Evolutionary conservation across 2,329 filamentous ascomycete genomes (phyloP), one percentile per base, ranked within the genome.

Genomic region (Aspergillus brunneoviolaceus): DNA sequence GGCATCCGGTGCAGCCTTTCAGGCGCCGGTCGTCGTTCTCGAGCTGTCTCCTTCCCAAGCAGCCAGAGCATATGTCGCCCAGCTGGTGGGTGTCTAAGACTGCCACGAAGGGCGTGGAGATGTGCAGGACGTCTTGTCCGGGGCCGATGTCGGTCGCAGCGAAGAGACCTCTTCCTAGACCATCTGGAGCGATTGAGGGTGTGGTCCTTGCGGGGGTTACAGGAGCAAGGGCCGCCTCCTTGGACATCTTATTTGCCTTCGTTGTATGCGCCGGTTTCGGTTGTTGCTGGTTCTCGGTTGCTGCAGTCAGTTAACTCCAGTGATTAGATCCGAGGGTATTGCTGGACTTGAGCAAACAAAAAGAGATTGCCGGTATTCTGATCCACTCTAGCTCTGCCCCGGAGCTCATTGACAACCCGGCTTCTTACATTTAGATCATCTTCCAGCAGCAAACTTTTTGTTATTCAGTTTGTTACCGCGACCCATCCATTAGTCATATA

Each of bases 1-100:
- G 81, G 67, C 86, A 89, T 7, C 83, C 83, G 3, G 81, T 80
- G 68, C 86, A 89, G 25, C 77, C 78, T 59, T 81, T 82, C n/a
- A 87, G 74, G 9, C n/a, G 2, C 9, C 35, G 35, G 16, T 54
- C 61, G 49, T 65, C 63, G 16, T 60, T 60, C 33, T 69, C 65
- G 35, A 70, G 54, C 19, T 71, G 66, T 47, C 61, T 65, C 49
- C 77, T 80, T 5, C 76, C 73, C 66, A 83, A 84, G 70, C 86
- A 89, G 61, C 82, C 82, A 39, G 83, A 80, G 69, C 86, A 89
- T 14, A 81, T 83, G 63, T 84, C 81, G 4, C 72, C 69, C 5
- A 87, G 68, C n/a, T 81, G 76, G 3, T 75, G 70, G 1, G 79
- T 78, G 61, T 87, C 83, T 2, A 87, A 72, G 16, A 84, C 82